phyloP scores from a whole-genome alignment of 768 basidiomycete species.

The Russula foetens region DNA sequence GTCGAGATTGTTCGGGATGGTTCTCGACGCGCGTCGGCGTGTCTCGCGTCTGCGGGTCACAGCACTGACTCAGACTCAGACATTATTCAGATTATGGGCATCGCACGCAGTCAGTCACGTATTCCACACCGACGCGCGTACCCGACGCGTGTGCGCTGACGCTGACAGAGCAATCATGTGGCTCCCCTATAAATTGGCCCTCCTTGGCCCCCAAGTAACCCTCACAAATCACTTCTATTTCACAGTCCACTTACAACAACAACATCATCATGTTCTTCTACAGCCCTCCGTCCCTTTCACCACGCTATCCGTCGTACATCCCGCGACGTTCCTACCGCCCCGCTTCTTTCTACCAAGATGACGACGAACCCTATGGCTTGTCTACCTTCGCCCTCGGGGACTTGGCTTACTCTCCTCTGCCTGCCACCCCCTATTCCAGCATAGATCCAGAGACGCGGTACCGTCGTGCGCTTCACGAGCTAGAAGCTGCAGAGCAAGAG shows the following conservation, averaged over 20 bases:
- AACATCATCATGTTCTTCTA: slow-evolving; percentile 5
- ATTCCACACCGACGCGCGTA: slow-evolving; percentile 5
- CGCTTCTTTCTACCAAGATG: neutral
- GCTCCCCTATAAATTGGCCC: slow-evolving; percentile 7
- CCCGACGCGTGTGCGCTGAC: slow-evolving; percentile 14
- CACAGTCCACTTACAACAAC: neutral
- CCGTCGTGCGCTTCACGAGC: slow-evolving; percentile 13
- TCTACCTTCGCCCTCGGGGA: neutral
- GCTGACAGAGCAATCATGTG: slow-evolving; percentile 1
- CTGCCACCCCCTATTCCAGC: neutral
- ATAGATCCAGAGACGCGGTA: slow-evolving; percentile 8
- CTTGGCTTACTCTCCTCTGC: neutral
- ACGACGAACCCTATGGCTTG: neutral
- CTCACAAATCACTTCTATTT: neutral
- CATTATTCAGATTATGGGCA: too few relatives aligned
- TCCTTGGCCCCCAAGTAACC: neutral
- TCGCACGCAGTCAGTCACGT: too few relatives aligned
- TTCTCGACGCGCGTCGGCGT: neutral
- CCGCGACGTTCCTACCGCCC: neutral
- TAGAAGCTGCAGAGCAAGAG: slow-evolving; percentile 17
- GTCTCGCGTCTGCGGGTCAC: too few relatives aligned
- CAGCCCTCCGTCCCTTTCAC: neutral
- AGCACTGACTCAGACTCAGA: neutral
- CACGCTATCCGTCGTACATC: neutral
- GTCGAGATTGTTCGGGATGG: neutral